Percentiles rank a stretch among this genome's conserved stretches.
Conservation (phyloP, 2,329 filamentous ascomycete genomes). For the Ophiostoma himal-ulmi region DNA sequence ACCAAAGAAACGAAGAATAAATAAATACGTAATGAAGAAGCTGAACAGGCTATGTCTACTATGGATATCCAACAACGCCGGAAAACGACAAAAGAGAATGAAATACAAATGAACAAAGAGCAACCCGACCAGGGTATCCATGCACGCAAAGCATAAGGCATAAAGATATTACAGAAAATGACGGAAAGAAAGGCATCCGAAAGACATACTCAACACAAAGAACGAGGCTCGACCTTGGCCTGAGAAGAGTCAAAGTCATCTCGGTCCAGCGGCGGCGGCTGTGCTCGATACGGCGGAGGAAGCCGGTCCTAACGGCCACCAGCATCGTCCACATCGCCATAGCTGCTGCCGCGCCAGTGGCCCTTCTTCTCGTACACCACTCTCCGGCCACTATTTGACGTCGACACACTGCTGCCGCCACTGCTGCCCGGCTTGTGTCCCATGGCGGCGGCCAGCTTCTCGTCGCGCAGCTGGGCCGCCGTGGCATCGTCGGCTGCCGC, state of each 20-base stretch:
- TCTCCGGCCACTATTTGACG: conserved; percentile 19
- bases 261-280: not conserved
- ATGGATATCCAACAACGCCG: conserved; percentile 10
- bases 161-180: not conserved
- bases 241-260: not conserved
- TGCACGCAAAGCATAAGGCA: not conserved
- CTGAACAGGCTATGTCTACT: not conserved
- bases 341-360: conserved; percentile 35
- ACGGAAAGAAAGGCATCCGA: conserved; percentile 2
- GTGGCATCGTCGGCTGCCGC: conserved; percentile 22
- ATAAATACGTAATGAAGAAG: conserved; percentile 4
- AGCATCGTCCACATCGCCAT: conserved; percentile 34
- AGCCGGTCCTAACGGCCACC: conserved; percentile 27
- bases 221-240: conserved; percentile 13
- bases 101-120: not conserved
- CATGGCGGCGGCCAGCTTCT: conserved; percentile 27
- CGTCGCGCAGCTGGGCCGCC: conserved; percentile 28
- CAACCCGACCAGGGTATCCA: not conserved
- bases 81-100: not conserved
- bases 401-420: conserved; percentile 2
- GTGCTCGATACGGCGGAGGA: conserved; percentile 17
- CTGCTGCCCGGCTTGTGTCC: not conserved
- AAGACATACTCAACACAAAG: conserved; percentile 14
- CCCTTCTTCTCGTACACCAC: conserved; percentile 28
- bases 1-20: not conserved